These are phyloP conservation scores for Ustilago loliicola DNA, from an alignment of 1,284 basidiomycete species.

Conservation along the genomic window DNA sequence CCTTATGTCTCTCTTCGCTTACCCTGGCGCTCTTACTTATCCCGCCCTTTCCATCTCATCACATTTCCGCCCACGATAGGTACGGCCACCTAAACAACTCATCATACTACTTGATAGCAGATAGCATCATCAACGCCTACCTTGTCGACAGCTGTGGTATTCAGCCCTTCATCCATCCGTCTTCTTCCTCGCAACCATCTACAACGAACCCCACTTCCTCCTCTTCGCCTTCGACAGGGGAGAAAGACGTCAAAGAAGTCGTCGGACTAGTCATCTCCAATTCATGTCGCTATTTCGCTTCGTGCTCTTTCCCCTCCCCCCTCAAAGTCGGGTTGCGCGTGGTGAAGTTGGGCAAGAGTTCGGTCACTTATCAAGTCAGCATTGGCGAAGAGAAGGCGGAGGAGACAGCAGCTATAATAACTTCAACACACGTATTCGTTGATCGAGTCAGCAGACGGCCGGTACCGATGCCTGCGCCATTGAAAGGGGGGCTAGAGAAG, in stretches of 20 bases:
- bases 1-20: not conserved
- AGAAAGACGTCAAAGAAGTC: conserved; percentile 18
- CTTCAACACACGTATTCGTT: conserved; percentile 58
- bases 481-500: conserved; percentile 12
- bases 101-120: conserved; percentile 52
- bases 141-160: conserved; percentile 49
- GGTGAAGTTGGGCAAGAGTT: conserved; percentile 43
- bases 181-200: not conserved
- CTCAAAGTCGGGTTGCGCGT: conserved; percentile 39
- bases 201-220: not conserved
- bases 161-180: conserved; percentile 36
- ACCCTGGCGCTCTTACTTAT: no score
- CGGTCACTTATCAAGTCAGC: conserved; percentile 51
- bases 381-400: conserved; percentile 23
- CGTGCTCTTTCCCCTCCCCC: conserved; percentile 49
- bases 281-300: conserved; percentile 51
- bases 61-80: conserved; percentile 7
- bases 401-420: conserved; percentile 38
- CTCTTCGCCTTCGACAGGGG: not conserved
- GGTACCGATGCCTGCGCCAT: conserved; percentile 28
- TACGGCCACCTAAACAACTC: conserved; percentile 62
- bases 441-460: conserved; percentile 41
- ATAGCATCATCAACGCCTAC: conserved; percentile 55
- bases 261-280: conserved; percentile 55
- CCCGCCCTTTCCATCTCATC: no score